Conservation (phyloP, 179 eudicot genomes). For the Carnegiea gigantea region DNA sequence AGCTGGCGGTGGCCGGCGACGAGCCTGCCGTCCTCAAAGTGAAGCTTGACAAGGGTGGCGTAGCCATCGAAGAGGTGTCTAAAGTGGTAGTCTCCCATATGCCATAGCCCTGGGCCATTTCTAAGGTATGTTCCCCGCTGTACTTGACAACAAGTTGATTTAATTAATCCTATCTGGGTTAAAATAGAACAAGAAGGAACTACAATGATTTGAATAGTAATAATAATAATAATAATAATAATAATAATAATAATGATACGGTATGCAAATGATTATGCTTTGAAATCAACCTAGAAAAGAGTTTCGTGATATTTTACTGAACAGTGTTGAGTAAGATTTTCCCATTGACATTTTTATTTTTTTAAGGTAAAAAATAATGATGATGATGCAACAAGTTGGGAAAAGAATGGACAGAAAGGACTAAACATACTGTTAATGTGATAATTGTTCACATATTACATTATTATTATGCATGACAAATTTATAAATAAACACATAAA, state of each 20-base stretch:
- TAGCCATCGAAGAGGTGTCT: constrained; percentile 97
- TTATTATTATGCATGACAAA: no score
- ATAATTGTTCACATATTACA: no score
- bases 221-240: background rate
- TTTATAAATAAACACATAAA: no score
- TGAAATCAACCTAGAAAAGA: background rate
- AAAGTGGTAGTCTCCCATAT: constrained; percentile 78
- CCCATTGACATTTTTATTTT: background rate
- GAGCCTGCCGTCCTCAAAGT: constrained; percentile 56
- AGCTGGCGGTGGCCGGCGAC: constrained; percentile 78
- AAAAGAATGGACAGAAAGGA: background rate
- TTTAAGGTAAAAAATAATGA: background rate
- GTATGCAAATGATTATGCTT: background rate
- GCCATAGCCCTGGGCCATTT: constrained; percentile 96
- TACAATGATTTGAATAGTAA: background rate
- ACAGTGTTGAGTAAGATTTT: background rate
- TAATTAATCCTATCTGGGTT: background rate
- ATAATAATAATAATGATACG: background rate
- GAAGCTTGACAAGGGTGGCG: constrained; percentile 87
- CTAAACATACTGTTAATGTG: background rate
- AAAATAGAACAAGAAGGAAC: background rate
- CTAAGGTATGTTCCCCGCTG: constrained; percentile 88
- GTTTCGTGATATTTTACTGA: background rate
- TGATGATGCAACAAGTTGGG: background rate
- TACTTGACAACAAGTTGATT: constrained; percentile 20